Evolutionary conservation across 768 basidiomycete genomes (phyloP), one percentile per base, ranked within the genome.

Genomic region (Tulasnella sp.): DNA sequence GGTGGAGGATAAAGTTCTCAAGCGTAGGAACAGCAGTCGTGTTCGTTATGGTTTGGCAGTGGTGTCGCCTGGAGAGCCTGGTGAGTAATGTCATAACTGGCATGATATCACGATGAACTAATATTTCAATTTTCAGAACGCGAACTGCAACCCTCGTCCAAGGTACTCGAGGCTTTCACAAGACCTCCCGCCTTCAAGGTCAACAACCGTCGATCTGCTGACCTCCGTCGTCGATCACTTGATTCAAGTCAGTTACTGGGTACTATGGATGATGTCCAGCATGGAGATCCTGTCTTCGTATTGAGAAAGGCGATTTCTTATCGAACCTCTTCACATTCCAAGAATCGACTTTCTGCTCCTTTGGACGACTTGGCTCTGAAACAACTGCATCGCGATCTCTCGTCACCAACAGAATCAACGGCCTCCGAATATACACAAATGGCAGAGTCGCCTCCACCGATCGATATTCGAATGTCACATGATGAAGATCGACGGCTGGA

Each of bases 241-340:
- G 93, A 99, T 62, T 79, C 86, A 0, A 69, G 76, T 20, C 72
- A 78, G 44, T 69, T 88, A 5, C 68, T 86, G 20, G 87, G 85
- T 2, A 74, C 69, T 6, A 45, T 72, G 10, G 80, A 86, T 4
- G 92, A 98, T 60, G 70, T 96, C 48, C 71, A 72, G 22, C 69
- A 81, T 0, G 79, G 84, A 20, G 95, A 99, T 58, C 95, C 95
- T 0, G 67, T 83, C 53, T 98, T 99, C 65, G 71, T 93, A 50
- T 76, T 98, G 12, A 85, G 92, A 13, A 81, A 87, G 35, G 84
- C 89, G 1, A 71, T 74, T 9, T 76, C 78, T 7, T 86, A 88
- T 60, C 77, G 85, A 28, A 76, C 68, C 48, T 78, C 81, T 1
- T 48, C 44, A 40, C 76, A 77, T 0, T 75, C 79, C n/a, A 75